Percentiles rank a stretch among this genome's conserved stretches.
Conservation (phyloP, 257 asterid genomes). For the Mitragyna speciosa region DNA sequence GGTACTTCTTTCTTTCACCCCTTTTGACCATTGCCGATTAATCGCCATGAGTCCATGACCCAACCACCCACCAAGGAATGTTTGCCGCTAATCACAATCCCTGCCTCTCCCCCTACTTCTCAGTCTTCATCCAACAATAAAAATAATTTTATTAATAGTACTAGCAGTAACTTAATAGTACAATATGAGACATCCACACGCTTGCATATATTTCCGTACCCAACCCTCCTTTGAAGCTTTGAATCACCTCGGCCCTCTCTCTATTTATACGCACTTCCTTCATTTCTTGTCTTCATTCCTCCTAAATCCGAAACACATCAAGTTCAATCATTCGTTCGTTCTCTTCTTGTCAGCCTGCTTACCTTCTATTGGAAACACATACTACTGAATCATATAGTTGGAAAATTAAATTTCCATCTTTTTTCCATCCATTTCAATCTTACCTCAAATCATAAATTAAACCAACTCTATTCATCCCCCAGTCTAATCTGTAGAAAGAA, state of each 20-base stretch:
- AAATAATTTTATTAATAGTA: neutral
- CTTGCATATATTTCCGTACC: slow-evolving; percentile 19
- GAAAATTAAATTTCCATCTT: too few species aligned
- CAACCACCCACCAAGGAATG: slow-evolving; percentile 12
- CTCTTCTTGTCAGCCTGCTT: too few species aligned
- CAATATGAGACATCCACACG: slow-evolving; percentile 17
- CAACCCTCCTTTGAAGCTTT: neutral
- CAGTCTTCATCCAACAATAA: too few species aligned
- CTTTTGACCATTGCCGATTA: too few species aligned
- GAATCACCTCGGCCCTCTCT: too few species aligned
- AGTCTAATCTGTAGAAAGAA: neutral
- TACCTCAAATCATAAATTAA: neutral
- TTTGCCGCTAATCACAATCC: slow-evolving; percentile 5
- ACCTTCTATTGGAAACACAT: too few species aligned
- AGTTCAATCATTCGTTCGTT: too few species aligned
- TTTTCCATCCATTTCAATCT: neutral
- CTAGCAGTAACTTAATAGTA: neutral
- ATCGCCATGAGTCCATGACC: too few species aligned
- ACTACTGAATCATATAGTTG: neutral
- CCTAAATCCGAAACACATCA: neutral
- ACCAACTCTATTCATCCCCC: too few species aligned
- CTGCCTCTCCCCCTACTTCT: neutral
- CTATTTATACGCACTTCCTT: slow-evolving; percentile 7
- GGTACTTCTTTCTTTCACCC: too few species aligned
- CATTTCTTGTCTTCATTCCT: slow-evolving; percentile 7